These are phyloP conservation scores for Hypoxylon sp. DNA, from an alignment of 2,329 filamentous ascomycete species.

Conservation along the genomic window DNA sequence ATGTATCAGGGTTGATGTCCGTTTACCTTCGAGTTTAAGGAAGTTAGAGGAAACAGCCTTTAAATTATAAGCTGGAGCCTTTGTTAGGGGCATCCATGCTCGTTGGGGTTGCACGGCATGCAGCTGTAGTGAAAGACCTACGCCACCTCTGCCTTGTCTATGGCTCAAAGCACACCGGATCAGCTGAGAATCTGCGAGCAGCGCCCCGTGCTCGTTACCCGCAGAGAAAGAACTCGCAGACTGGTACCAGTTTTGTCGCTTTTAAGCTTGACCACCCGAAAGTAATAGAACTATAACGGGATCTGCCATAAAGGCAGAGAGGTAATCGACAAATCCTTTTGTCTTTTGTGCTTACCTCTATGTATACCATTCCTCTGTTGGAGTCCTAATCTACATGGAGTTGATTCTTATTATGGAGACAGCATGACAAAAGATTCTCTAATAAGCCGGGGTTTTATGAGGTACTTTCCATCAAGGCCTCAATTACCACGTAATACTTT, in stretches of 20 bases:
- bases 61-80: conserved; percentile 7
- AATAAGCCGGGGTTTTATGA: not conserved
- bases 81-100: not conserved
- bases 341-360: not conserved
- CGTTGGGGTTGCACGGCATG: too few relatives aligned
- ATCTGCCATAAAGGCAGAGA: not conserved
- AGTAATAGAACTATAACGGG: not conserved
- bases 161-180: not conserved
- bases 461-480: not conserved
- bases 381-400: not conserved
- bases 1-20: not conserved
- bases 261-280: not conserved
- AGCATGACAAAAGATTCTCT: not conserved
- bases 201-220: not conserved
- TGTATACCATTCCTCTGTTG: not conserved
- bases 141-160: not conserved
- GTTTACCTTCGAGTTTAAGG: not conserved
- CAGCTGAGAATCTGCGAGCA: not conserved
- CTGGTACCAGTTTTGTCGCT: not conserved
- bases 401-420: not conserved
- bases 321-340: not conserved
- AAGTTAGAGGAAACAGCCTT: not conserved
- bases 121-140: not conserved
- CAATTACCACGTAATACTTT: not conserved
- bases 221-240: not conserved